A percentile compares a stretch with the other conserved stretches of the same genome.
Conservation (phyloP, 345 rosid species). For the Brassica nigra region DNA sequence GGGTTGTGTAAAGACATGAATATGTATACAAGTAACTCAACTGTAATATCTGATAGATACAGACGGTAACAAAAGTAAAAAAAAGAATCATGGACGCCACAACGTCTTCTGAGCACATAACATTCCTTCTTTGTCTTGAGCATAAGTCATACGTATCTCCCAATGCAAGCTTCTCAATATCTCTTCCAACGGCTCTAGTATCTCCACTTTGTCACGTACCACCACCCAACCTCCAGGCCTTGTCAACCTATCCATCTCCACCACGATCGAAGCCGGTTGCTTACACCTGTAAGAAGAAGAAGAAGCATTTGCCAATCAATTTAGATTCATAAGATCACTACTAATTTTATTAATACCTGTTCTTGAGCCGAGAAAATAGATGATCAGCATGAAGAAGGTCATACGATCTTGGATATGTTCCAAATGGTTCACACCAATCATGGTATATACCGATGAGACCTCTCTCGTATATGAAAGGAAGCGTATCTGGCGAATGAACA, state of each 20-base stretch:
- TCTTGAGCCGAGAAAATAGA: conserved; percentile 90
- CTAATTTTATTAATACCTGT: conserved; percentile 52
- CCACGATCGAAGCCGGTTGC: conserved; percentile 77
- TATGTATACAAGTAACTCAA: not conserved
- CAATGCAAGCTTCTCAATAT: conserved; percentile 79
- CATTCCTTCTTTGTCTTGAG: conserved; percentile 80
- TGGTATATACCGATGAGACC: conserved; percentile 86
- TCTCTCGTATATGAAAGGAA: conserved; percentile 80
- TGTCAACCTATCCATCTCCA: conserved; percentile 83
- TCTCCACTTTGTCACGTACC: conserved; percentile 78
- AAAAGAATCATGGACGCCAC: conserved; percentile 70
- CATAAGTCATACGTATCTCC: conserved; percentile 89
- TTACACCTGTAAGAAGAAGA: conserved; percentile 50
- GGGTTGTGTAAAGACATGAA: not conserved
- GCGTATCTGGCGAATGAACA: conserved; percentile 88
- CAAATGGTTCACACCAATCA: conserved; percentile 93
- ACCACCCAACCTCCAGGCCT: conserved; percentile 95
- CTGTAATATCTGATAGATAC: not conserved
- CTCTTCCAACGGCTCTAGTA: conserved; percentile 69
- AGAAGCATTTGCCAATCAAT: not conserved
- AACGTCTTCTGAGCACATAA: conserved; percentile 77
- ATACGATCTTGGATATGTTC: conserved; percentile 92
- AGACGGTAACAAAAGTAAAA: not conserved
- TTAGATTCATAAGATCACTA: not conserved
- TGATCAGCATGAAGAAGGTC: conserved; percentile 96